Conservation (phyloP, 306 rosid genomes). For the Rosa rugosa region DNA sequence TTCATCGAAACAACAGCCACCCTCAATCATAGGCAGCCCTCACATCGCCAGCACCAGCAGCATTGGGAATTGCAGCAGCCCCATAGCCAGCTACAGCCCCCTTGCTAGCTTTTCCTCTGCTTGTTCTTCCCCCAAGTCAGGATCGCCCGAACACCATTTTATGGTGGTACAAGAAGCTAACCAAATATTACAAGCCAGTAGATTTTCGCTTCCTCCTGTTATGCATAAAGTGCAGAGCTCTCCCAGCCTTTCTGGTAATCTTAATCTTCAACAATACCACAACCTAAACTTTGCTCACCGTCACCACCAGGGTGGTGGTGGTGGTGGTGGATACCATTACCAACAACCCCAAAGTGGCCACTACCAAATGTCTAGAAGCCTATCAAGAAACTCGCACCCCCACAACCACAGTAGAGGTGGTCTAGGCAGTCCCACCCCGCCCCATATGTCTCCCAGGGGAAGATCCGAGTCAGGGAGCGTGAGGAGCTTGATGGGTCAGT, state of each 20-base stretch:
- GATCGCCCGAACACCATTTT: constrained; percentile 52
- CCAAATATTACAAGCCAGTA: background rate
- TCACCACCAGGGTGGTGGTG: background rate
- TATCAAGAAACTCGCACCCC: background rate
- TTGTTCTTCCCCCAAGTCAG: constrained; percentile 68
- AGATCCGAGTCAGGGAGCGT: background rate
- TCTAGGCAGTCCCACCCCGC: background rate
- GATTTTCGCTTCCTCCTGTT: background rate
- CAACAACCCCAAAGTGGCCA: background rate
- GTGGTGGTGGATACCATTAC: background rate
- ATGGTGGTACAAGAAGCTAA: background rate
- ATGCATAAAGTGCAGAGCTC: constrained; percentile 20
- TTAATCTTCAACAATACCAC: background rate
- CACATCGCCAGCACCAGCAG: background rate
- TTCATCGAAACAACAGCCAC: background rate
- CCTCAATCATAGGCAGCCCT: background rate
- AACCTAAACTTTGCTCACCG: background rate
- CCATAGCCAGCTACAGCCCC: constrained; percentile 18
- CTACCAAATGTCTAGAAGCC: background rate
- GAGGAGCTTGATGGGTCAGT: background rate
- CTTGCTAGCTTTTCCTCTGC: constrained; percentile 36
- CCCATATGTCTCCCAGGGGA: background rate
- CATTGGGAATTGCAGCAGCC: background rate
- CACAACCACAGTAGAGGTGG: background rate
- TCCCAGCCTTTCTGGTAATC: constrained; percentile 8